Conservation (phyloP, 768 basidiomycete species). For the Dendrothele bispora region DNA sequence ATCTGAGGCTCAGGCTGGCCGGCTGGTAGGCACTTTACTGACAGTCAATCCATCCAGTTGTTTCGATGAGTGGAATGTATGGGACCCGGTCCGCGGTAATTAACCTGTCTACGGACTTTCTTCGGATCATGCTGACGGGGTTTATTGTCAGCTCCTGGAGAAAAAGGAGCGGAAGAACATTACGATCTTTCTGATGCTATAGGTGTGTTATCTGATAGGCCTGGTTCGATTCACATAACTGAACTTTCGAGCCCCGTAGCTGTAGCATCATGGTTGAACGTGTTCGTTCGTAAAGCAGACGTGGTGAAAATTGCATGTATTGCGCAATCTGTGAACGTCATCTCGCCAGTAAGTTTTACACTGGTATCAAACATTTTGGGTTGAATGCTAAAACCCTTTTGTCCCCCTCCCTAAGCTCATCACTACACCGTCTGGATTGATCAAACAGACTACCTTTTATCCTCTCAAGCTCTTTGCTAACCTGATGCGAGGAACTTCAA, state of each 20-base stretch:
- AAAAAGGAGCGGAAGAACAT: slow-evolving; percentile 51
- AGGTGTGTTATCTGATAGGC: too few relatives aligned
- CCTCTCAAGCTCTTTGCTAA: slow-evolving; percentile 54
- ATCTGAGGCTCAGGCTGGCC: not conserved
- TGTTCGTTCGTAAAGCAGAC: slow-evolving; percentile 59
- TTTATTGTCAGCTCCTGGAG: slow-evolving; percentile 39
- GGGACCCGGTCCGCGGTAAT: slow-evolving; percentile 46
- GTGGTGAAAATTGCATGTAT: slow-evolving; percentile 62
- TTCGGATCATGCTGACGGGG: not conserved
- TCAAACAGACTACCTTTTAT: slow-evolving; percentile 49
- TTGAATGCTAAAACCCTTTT: not conserved
- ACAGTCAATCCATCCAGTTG: slow-evolving; percentile 25
- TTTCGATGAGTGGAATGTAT: slow-evolving; percentile 62
- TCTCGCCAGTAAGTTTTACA: slow-evolving; percentile 37
- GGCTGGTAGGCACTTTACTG: not conserved
- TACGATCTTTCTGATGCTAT: slow-evolving; percentile 56
- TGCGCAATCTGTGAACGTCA: slow-evolving; percentile 55
- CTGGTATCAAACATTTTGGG: not conserved
- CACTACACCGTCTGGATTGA: slow-evolving; percentile 41
- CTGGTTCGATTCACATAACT: slow-evolving; percentile 17
- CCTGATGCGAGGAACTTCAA: slow-evolving; percentile 52
- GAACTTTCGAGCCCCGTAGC: slow-evolving; percentile 35
- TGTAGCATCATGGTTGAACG: slow-evolving; percentile 61
- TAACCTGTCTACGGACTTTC: not conserved
- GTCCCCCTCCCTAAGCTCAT: slow-evolving; percentile 44